A percentile compares a stretch with the other conserved stretches of the same genome.
These are phyloP conservation scores for Decorospora gaudefroyi DNA, from an alignment of 2,329 filamentous ascomycete species.

Conservation along the genomic window DNA sequence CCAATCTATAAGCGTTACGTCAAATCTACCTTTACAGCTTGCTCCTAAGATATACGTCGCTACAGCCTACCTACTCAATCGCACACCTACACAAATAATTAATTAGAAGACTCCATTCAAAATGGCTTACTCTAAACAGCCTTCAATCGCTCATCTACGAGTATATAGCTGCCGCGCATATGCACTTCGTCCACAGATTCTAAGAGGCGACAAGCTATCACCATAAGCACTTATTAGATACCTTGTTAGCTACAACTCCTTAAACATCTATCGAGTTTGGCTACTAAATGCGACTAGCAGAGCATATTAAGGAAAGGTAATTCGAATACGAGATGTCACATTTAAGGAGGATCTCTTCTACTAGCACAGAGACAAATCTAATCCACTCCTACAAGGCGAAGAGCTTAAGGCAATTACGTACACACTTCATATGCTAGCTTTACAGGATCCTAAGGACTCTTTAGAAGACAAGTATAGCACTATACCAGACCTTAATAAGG, in stretches of 20 bases:
- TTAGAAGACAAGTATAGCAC: neutral
- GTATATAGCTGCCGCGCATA: conserved; percentile 17
- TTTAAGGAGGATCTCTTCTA: conserved; percentile 4
- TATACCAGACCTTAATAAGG: neutral
- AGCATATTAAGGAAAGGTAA: neutral
- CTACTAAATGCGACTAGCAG: too few relatives aligned
- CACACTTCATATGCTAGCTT: neutral
- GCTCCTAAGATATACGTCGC: conserved; percentile 13
- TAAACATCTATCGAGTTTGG: too few relatives aligned
- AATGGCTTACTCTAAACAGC: conserved; percentile 14
- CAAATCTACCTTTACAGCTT: conserved; percentile 9
- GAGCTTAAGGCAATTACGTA: neutral
- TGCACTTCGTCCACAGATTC: too few relatives aligned
- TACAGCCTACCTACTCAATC: conserved; percentile 20
- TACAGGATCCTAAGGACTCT: neutral
- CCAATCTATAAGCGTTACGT: conserved; percentile 8
- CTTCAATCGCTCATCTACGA: conserved; percentile 12
- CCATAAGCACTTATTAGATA: too few relatives aligned
- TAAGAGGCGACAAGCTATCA: too few relatives aligned
- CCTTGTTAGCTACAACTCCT: too few relatives aligned
- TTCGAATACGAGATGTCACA: too few relatives aligned
- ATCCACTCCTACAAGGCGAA: conserved; percentile 2
- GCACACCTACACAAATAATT: conserved; percentile 12
- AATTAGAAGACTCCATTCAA: conserved; percentile 26
- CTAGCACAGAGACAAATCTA: neutral